phyloP scores from a whole-genome alignment of 2,329 filamentous ascomycete genomes.

The Arthroderma uncinatum region DNA sequence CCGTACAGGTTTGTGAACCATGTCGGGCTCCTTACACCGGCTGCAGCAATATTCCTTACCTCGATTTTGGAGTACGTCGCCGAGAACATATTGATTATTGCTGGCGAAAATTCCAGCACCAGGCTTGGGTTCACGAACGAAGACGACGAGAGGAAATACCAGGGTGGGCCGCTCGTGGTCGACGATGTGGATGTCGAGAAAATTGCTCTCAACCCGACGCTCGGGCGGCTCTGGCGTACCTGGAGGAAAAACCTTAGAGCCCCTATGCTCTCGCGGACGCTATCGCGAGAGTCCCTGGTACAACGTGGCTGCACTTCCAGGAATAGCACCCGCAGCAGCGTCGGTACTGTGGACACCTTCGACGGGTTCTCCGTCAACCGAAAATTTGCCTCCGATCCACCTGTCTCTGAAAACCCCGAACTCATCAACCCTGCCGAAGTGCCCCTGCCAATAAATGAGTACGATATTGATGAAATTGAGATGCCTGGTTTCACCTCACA shows the following conservation, averaged over 20 bases:
- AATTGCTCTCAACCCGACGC: constrained; percentile 74
- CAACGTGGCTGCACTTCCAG: constrained; percentile 21
- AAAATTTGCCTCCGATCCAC: constrained; percentile 4
- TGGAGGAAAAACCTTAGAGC: constrained; percentile 66
- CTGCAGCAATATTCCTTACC: constrained; percentile 89
- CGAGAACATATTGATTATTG: constrained; percentile 78
- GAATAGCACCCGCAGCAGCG: constrained; percentile 29
- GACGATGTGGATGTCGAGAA: constrained; percentile 89
- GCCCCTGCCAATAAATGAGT: constrained; percentile 55
- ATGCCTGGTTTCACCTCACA: constrained; percentile 53
- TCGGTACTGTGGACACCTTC: constrained; percentile 21
- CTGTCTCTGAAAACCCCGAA: constrained; percentile 11
- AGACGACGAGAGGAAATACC: constrained; percentile 28
- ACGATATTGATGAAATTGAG: constrained; percentile 71
- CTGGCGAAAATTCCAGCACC: constrained; percentile 65
- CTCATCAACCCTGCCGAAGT: constrained; percentile 47
- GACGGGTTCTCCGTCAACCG: constrained; percentile 6
- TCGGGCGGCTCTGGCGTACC: constrained; percentile 83
- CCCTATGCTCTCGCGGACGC: constrained; percentile 29
- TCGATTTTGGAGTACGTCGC: constrained; percentile 90
- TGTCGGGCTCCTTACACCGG: constrained; percentile 65
- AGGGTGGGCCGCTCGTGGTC: constrained; percentile 54
- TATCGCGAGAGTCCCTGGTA: constrained; percentile 32
- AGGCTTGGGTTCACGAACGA: constrained; percentile 43
- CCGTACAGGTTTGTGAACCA: constrained; percentile 47